Evolutionary conservation across 2,329 filamentous ascomycete species (phyloP).

Genomic region (Fusarium sp.): DNA sequence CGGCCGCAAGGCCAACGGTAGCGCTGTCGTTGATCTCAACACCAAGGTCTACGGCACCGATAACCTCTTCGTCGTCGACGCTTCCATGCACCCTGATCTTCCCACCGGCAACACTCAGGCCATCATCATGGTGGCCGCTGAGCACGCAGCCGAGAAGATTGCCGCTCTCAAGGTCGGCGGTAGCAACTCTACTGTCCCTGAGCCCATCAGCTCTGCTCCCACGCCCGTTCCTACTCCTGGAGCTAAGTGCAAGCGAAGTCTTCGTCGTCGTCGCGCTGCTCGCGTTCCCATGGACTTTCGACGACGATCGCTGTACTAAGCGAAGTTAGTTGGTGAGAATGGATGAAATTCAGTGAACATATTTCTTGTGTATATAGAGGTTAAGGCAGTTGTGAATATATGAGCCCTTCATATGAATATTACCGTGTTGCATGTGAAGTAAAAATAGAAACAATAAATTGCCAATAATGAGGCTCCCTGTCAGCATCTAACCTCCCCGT

Average conservation of each 20-base stretch:
- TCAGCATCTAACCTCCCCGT: neutral
- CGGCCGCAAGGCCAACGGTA: slow-evolving; percentile 55
- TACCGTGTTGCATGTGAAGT: neutral
- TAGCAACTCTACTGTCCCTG: slow-evolving; percentile 23
- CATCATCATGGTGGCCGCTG: slow-evolving; percentile 41
- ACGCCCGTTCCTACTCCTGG: slow-evolving; percentile 8
- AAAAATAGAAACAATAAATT: neutral
- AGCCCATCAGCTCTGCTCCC: neutral
- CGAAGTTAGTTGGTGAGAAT: rapidly evolving
- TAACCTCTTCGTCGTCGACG: slow-evolving; percentile 69
- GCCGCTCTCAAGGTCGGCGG: slow-evolving; percentile 15
- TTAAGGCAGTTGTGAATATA: slow-evolving; percentile 13
- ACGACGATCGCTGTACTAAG: slow-evolving; percentile 16
- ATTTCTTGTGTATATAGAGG: slow-evolving; percentile 17
- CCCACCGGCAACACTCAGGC: slow-evolving; percentile 42
- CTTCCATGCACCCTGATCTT: slow-evolving; percentile 64
- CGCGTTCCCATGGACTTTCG: slow-evolving; percentile 18
- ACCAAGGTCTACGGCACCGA: slow-evolving; percentile 67
- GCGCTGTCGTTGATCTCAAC: slow-evolving; percentile 63
- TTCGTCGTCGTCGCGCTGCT: neutral
- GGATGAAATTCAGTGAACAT: neutral
- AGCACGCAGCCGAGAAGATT: slow-evolving; percentile 41
- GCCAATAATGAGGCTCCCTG: neutral
- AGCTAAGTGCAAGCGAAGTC: slow-evolving; percentile 10
- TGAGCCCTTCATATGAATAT: neutral